Evolutionary conservation across 176 grass and related monocot genomes (phyloP).

Genomic region (Tuctoria greenei): DNA sequence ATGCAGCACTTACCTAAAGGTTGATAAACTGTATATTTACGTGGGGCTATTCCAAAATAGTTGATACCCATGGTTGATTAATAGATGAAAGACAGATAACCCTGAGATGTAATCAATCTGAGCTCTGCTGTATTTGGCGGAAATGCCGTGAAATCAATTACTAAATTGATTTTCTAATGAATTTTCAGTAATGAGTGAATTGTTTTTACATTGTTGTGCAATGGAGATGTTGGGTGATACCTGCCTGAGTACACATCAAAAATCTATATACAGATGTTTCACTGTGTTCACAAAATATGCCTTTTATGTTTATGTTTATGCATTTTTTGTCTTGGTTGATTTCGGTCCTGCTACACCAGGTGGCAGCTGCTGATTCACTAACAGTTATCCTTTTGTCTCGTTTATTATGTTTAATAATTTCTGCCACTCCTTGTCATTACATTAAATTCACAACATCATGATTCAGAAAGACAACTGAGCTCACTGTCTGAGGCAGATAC

Average conservation of each 20-base stretch:
- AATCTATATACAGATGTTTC: background rate
- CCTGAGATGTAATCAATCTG: background rate
- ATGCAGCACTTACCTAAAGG: background rate
- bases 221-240: background rate
- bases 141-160: background rate
- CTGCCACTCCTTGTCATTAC: background rate
- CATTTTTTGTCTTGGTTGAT: background rate
- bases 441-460: background rate
- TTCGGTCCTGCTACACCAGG: background rate
- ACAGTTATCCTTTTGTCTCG: no score
- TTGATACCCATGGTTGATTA: constrained; percentile 7
- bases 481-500: background rate
- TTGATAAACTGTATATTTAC: constrained; percentile 26
- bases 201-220: background rate
- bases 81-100: constrained; percentile 12
- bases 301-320: background rate
- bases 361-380: background rate
- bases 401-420: background rate
- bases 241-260: background rate
- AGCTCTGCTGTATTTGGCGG: background rate
- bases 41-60: background rate
- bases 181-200: background rate
- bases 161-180: background rate
- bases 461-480: background rate
- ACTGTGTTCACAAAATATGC: background rate